Evolutionary conservation across 2,329 filamentous ascomycete species (phyloP), one percentile per base, ranked within the genome.

Genomic region (Seiridium cupressi): DNA sequence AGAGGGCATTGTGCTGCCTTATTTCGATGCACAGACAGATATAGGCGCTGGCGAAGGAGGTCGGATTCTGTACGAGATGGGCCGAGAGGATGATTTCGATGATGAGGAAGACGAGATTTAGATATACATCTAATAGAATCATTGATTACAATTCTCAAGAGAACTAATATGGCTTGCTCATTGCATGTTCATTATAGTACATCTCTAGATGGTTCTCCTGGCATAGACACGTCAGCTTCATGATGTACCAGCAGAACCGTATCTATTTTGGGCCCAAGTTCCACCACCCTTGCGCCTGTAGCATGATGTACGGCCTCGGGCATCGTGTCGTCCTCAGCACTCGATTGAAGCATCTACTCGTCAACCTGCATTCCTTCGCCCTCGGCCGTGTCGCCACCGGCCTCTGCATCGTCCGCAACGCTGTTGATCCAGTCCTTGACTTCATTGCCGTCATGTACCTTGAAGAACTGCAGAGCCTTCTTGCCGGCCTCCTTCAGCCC

Each of bases 41-140:
- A 84, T 87, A 56, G 89, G 88, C 1, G 84, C 86, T 0, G 93
- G 93, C 0, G 92, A 96, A 69, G 94, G 95, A 4, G 95, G 95
- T 0, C 84, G 94, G 62, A 99, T 99, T 65, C 72, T 99, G 69
- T 99, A 99, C 73, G 94, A 98, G 68, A 96, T 98, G 91, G 94
- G 93, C 1, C 85, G 88, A 63, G 95, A 98, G 77, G 95, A 99
- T 75, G 93, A 98, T 73, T 98, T 97, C 77, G 93, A 97, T 67
- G 93, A 96, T 61, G 93, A 96, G 70, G 93, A 73, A 57, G 71
- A 73, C 51, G 71, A 73, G 60, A 73, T 73, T 66, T 73, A 65
- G 40, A 54, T 32, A 44, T 3, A 36, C 18, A 26, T 26, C 18
- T 26, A 26, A 26, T 26, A 26, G 18, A 26, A 26, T 26, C 18